Percentiles rank a stretch among this genome's conserved stretches.
phyloP scores from a whole-genome alignment of 2,329 filamentous ascomycete genomes.

The Neoarthrinium moseri region DNA sequence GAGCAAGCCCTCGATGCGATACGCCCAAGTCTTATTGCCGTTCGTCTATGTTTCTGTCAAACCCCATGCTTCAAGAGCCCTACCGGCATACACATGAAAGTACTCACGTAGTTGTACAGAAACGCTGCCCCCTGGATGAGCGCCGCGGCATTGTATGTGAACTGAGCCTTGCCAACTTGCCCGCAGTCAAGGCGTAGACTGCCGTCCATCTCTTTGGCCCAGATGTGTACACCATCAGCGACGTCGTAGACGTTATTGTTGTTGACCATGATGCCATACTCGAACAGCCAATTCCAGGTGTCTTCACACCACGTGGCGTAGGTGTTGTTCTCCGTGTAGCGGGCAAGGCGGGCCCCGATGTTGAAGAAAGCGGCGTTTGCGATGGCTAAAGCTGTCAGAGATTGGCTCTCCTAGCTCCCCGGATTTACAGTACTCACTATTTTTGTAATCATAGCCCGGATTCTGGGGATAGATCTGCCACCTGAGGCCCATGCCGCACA shows the following conservation, averaged over 20 bases:
- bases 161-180: slow-evolving; percentile 50
- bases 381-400: slow-evolving; percentile 29
- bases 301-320: slow-evolving; percentile 42
- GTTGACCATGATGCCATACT: slow-evolving; percentile 45
- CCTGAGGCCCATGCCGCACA: slow-evolving; percentile 58
- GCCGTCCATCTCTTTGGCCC: too few relatives aligned
- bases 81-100: too few relatives aligned
- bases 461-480: slow-evolving; percentile 65
- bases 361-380: slow-evolving; percentile 44
- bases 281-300: slow-evolving; percentile 1
- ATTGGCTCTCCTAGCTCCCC: too few relatives aligned
- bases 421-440: too few relatives aligned
- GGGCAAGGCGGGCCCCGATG: slow-evolving; percentile 54
- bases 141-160: slow-evolving; percentile 54
- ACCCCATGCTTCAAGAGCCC: background rate
- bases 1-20: slow-evolving; percentile 45
- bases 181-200: too few relatives aligned
- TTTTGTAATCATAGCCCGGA: slow-evolving; percentile 47
- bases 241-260: slow-evolving; percentile 62
- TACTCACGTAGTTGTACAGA: slow-evolving; percentile 54
- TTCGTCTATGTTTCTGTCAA: slow-evolving; percentile 17
- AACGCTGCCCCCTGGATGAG: slow-evolving; percentile 54
- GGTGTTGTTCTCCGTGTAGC: slow-evolving; percentile 60
- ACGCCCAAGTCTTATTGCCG: slow-evolving; percentile 36
- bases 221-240: slow-evolving; percentile 45